A percentile compares a stretch with the other conserved stretches of the same genome.
phyloP scores from a whole-genome alignment of 139 green algal genomes.

The Micractinium conductrix region DNA sequence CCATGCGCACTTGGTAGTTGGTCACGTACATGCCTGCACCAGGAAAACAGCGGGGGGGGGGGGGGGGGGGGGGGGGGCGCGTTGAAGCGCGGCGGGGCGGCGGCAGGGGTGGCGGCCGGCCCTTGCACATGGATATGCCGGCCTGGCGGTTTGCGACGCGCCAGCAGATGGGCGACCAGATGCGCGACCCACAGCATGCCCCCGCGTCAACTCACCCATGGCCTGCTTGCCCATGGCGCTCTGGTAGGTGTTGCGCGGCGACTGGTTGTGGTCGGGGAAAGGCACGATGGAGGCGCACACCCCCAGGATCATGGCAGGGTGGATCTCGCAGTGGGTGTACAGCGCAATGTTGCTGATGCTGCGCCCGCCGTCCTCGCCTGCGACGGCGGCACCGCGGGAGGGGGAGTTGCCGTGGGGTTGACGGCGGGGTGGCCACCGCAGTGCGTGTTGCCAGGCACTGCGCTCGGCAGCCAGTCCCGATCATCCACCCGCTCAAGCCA shows the following conservation, averaged over 20 bases:
- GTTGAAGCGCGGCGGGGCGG: too few species aligned
- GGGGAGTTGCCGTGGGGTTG: not conserved
- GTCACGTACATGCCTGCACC: conserved; percentile 86
- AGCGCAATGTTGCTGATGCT: conserved; percentile 74
- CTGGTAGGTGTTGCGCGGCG: conserved; percentile 96
- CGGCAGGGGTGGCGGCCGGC: too few species aligned
- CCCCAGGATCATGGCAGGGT: conserved; percentile 98
- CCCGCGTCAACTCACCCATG: conserved; percentile 84
- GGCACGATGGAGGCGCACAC: conserved; percentile 98
- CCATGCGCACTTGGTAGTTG: conserved; percentile 87
- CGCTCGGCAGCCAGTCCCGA: too few species aligned
- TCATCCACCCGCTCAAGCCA: too few species aligned
- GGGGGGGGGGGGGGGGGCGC: not conserved
- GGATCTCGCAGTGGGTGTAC: conserved; percentile 99
- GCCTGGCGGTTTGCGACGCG: conserved; percentile 27
- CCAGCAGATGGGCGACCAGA: too few species aligned
- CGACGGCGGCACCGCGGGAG: not conserved
- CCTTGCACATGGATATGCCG: too few species aligned
- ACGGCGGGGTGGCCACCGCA: not conserved
- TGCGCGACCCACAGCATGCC: too few species aligned
- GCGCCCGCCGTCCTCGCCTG: conserved; percentile 26
- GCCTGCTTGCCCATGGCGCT: conserved; percentile 96
- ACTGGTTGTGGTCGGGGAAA: conserved; percentile 99
- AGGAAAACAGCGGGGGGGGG: not conserved
- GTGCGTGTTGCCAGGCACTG: too few species aligned